phyloP scores from a whole-genome alignment of 202 grass and related monocot genomes.

The Cymbopogon flexuosus region DNA sequence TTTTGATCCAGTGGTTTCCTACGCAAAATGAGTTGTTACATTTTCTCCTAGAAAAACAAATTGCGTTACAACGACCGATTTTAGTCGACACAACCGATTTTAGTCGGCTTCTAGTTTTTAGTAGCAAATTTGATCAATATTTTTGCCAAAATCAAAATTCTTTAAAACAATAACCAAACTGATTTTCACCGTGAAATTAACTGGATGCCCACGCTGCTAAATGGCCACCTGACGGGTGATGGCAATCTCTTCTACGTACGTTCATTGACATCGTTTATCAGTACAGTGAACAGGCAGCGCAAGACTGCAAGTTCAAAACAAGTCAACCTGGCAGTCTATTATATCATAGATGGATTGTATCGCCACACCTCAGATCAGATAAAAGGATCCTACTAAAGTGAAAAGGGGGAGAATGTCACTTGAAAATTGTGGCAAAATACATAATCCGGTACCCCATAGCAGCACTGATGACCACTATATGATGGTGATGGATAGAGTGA shows the following conservation, averaged over 20 bases:
- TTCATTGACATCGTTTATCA: background rate
- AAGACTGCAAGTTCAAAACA: background rate
- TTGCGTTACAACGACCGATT: too few species aligned
- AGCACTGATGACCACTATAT: background rate
- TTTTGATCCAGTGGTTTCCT: too few species aligned
- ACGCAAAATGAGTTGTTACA: too few species aligned
- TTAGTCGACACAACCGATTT: background rate
- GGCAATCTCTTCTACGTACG: background rate
- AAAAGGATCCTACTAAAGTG: background rate
- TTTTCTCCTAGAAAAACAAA: too few species aligned
- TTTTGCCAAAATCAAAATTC: background rate
- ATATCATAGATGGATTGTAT: background rate
- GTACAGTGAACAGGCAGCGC: background rate
- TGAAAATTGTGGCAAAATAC: conserved; percentile 7
- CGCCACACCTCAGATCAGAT: background rate
- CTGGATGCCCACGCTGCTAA: background rate
- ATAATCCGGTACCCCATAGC: background rate
- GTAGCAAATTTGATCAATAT: background rate
- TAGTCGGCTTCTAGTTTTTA: background rate
- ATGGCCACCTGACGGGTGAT: too few species aligned
- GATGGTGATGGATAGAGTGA: background rate
- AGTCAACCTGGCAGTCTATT: background rate
- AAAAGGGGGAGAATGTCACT: background rate
- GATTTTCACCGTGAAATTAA: background rate
- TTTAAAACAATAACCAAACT: background rate